Conservation (phyloP, 768 basidiomycete genomes). For the Megacollybia marginata region DNA sequence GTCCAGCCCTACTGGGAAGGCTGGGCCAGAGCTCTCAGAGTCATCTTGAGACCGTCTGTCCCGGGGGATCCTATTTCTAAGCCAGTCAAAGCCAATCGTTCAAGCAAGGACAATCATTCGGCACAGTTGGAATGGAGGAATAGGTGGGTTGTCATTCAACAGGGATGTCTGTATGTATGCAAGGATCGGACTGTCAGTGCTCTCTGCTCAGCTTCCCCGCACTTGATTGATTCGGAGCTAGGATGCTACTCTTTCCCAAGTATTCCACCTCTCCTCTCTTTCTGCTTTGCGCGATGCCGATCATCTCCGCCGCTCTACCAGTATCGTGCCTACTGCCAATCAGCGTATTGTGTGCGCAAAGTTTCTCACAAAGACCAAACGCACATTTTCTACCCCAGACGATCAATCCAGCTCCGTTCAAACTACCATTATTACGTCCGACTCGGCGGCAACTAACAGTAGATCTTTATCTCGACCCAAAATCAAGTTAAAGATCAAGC, state of each 20-base stretch:
- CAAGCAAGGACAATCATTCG: slow-evolving; percentile 6
- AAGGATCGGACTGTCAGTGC: slow-evolving; percentile 43
- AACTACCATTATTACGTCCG: background rate
- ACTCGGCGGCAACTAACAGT: background rate
- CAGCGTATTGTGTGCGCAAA: slow-evolving; percentile 34
- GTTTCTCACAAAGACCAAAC: slow-evolving; percentile 16
- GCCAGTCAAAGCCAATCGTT: background rate
- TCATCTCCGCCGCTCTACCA: slow-evolving; percentile 26
- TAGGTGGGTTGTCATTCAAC: slow-evolving; percentile 54
- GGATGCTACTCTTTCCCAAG: slow-evolving; percentile 31
- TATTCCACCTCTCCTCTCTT: slow-evolving; percentile 31
- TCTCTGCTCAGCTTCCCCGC: slow-evolving; percentile 1
- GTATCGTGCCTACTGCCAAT: slow-evolving; percentile 8
- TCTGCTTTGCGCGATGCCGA: slow-evolving; percentile 36
- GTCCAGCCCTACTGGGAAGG: slow-evolving; percentile 54
- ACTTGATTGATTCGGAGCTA: slow-evolving; percentile 10
- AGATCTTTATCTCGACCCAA: slow-evolving; percentile 1
- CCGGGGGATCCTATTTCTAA: background rate
- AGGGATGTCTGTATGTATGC: slow-evolving; percentile 47
- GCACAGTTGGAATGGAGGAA: slow-evolving; percentile 53
- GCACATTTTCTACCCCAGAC: background rate
- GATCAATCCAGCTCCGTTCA: background rate
- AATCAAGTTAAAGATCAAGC: slow-evolving; percentile 5
- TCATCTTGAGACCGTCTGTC: slow-evolving; percentile 19
- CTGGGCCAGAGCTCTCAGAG: slow-evolving; percentile 42